Evolutionary conservation across 1,139 yeast species (phyloP).

Genomic region (Geotrichum carabidarum): DNA sequence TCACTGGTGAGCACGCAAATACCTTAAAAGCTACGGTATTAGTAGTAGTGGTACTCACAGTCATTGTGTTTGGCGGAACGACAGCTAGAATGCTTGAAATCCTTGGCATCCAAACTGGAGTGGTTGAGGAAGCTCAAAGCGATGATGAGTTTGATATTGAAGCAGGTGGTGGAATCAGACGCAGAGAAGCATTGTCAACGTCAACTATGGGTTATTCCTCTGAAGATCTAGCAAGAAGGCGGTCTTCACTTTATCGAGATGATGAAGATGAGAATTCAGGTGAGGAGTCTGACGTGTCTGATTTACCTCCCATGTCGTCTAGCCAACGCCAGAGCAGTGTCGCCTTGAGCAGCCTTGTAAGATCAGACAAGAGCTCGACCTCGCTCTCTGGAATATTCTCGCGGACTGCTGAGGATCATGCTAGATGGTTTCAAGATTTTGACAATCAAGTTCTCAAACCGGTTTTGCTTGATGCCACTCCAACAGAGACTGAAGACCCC

Average conservation of each 20-base stretch:
- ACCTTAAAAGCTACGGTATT: constrained; percentile 87
- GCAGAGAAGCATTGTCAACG: not conserved
- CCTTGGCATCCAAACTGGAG: constrained; percentile 85
- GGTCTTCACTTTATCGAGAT: constrained; percentile 29
- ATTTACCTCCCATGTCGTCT: constrained; percentile 34
- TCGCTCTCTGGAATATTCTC: constrained; percentile 40
- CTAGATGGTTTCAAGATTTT: constrained; percentile 87
- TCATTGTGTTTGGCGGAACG: constrained; percentile 93
- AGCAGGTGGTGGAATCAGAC: constrained; percentile 36
- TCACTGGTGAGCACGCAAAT: constrained; percentile 89
- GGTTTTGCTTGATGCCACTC: constrained; percentile 61
- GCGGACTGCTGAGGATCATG: constrained; percentile 61
- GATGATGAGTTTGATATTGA: constrained; percentile 96
- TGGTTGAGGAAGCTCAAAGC: constrained; percentile 70
- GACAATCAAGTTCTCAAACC: constrained; percentile 96
- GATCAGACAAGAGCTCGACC: constrained; percentile 19
- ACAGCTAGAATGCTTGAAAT: constrained; percentile 97
- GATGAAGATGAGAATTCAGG: constrained; percentile 26
- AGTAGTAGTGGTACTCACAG: constrained; percentile 93
- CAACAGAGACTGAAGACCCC: constrained; percentile 6
- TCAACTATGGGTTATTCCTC: constrained; percentile 1
- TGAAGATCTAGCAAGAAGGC: constrained; percentile 14
- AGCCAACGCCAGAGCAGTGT: constrained; percentile 6
- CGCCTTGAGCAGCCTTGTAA: not conserved
- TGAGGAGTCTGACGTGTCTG: constrained; percentile 26